These are phyloP conservation scores for Anthracocystis setariae DNA, from an alignment of 1,284 basidiomycete species.

Conservation along the genomic window DNA sequence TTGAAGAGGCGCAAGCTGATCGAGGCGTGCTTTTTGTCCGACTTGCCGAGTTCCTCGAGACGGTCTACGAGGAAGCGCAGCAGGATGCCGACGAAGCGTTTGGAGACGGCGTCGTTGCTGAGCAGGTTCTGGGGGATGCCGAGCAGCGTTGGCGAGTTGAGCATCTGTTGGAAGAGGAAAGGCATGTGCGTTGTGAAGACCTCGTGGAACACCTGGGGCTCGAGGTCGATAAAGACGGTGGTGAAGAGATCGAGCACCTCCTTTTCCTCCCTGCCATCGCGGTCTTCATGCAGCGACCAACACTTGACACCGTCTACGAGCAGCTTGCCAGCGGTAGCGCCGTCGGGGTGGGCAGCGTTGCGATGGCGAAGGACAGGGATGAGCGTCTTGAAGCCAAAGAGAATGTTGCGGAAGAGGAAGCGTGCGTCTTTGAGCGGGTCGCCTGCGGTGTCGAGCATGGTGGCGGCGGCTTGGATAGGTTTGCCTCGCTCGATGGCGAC, in stretches of 20 bases:
- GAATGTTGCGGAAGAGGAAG: slow-evolving; percentile 84
- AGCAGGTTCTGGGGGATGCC: slow-evolving; percentile 90
- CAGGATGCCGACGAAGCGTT: slow-evolving; percentile 90
- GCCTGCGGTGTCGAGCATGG: slow-evolving; percentile 68
- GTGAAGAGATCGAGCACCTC: slow-evolving; percentile 89
- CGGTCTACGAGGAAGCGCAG: slow-evolving; percentile 85
- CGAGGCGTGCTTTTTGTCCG: slow-evolving; percentile 77
- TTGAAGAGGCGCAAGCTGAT: slow-evolving; percentile 92
- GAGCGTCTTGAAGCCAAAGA: slow-evolving; percentile 88
- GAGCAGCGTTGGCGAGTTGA: slow-evolving; percentile 79
- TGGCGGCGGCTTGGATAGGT: slow-evolving; percentile 68
- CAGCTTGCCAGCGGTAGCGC: slow-evolving; percentile 84
- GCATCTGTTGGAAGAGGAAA: slow-evolving; percentile 62
- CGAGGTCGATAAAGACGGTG: slow-evolving; percentile 69
- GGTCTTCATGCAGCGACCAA: slow-evolving; percentile 83
- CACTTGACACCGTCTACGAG: slow-evolving; percentile 87
- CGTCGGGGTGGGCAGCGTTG: slow-evolving; percentile 82
- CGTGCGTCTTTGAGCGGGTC: slow-evolving; percentile 73
- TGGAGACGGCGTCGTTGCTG: slow-evolving; percentile 82
- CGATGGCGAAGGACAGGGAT: slow-evolving; percentile 82
- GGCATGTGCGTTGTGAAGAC: slow-evolving; percentile 60
- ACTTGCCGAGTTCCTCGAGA: slow-evolving; percentile 84
- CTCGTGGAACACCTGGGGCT: slow-evolving; percentile 65
- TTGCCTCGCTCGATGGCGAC: slow-evolving; percentile 69
- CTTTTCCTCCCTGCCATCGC: slow-evolving; percentile 78